These are phyloP conservation scores for Trichosporon asahii DNA, from an alignment of 1,284 basidiomycete species.

Conservation along the genomic window DNA sequence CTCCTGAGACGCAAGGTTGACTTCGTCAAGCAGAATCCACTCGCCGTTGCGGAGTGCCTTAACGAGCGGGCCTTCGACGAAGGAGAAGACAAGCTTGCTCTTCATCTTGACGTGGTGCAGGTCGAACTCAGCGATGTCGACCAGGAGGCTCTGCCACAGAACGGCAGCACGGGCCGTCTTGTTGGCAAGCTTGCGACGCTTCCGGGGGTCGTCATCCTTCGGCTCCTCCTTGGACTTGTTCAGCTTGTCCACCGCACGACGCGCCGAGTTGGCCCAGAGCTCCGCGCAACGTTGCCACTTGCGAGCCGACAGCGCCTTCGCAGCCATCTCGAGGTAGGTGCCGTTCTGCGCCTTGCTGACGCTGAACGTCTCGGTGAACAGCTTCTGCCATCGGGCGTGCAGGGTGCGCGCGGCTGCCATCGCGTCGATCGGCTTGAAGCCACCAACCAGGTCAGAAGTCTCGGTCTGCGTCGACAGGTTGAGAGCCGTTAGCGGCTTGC, in stretches of 20 bases:
- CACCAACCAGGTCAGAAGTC: conserved; percentile 88
- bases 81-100: conserved; percentile 86
- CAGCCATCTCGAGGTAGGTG: conserved; percentile 76
- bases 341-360: conserved; percentile 72
- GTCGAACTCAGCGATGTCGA: conserved; percentile 74
- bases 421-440: conserved; percentile 91
- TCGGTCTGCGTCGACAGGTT: conserved; percentile 98
- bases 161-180: conserved; percentile 47
- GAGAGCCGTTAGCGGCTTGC: conserved; percentile 74
- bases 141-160: conserved; percentile 71
- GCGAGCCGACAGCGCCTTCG: conserved; percentile 74
- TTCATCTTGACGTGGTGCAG: conserved; percentile 77
- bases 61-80: conserved; percentile 94
- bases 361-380: conserved; percentile 88
- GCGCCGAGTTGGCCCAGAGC: conserved; percentile 61
- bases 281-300: conserved; percentile 83
- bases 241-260: conserved; percentile 53
- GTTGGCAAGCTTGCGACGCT: conserved; percentile 67
- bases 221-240: conserved; percentile 55
- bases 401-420: conserved; percentile 71
- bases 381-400: conserved; percentile 71
- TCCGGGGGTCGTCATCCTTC: conserved; percentile 57
- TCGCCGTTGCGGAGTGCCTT: conserved; percentile 83
- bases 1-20: conserved; percentile 91
- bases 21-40: conserved; percentile 95